A percentile compares a stretch with the other conserved stretches of the same genome.
Conservation (phyloP, 2,329 filamentous ascomycete species). For the Cordyceps fumosorosea region DNA sequence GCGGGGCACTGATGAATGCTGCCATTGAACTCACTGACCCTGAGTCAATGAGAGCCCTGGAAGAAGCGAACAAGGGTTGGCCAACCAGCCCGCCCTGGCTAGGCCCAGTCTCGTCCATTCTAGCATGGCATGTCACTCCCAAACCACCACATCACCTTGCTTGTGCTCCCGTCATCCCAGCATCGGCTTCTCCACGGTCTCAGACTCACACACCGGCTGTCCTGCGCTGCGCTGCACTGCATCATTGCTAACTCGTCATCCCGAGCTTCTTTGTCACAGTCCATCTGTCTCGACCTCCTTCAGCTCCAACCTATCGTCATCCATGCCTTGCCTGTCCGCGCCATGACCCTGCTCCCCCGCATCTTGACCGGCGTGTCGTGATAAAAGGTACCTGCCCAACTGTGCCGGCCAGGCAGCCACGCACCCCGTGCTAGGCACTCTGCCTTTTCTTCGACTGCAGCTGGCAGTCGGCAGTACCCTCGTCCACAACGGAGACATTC, state of each 20-base stretch:
- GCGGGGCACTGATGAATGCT: background rate
- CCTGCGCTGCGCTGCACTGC: background rate
- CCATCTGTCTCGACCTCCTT: background rate
- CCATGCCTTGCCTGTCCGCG: background rate
- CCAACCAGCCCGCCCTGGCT: background rate
- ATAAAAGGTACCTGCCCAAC: background rate
- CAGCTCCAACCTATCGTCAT: background rate
- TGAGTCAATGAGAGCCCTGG: no score
- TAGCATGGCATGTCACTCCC: background rate
- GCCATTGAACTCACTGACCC: no score
- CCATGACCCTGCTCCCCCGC: constrained; percentile 11
- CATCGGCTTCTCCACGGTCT: constrained; percentile 1
- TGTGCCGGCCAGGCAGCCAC: background rate
- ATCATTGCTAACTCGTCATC: background rate
- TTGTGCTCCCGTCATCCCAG: background rate
- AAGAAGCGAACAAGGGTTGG: no score
- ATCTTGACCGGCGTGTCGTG: constrained; percentile 11
- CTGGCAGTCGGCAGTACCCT: no score
- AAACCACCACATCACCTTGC: background rate
- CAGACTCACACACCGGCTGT: background rate
- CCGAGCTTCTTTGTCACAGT: background rate
- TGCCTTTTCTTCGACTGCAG: background rate
- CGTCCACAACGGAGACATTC: constrained; percentile 4
- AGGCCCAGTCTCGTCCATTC: background rate
- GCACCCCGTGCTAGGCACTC: background rate